Percentiles rank a stretch among this genome's conserved stretches.
These are phyloP conservation scores for Mangifera indica DNA, from an alignment of 345 rosid species.

Conservation along the genomic window DNA sequence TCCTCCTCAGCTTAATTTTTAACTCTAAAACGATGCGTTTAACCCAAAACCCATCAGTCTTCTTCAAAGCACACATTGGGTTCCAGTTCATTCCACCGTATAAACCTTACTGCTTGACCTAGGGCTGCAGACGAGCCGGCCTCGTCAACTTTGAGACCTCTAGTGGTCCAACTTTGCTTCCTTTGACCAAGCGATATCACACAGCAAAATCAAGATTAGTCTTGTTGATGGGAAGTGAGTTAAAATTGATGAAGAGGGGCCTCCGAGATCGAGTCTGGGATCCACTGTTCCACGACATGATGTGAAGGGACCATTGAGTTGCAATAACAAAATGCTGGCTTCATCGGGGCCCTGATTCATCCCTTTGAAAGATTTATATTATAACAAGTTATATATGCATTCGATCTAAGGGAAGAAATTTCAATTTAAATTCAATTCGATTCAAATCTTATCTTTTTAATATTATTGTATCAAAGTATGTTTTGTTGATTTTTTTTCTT, in stretches of 20 bases:
- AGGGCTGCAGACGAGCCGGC: too few relatives aligned
- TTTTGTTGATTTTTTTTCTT: too few relatives aligned
- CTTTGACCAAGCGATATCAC: neutral
- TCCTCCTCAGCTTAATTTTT: conserved; percentile 28
- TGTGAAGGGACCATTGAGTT: neutral
- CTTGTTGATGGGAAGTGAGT: conserved; percentile 5
- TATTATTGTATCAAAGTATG: too few relatives aligned
- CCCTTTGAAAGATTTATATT: too few relatives aligned
- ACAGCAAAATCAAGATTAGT: conserved; percentile 13
- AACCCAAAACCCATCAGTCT: neutral
- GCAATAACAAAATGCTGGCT: too few relatives aligned
- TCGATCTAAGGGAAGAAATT: too few relatives aligned
- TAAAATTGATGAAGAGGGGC: neutral
- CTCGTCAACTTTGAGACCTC: neutral
- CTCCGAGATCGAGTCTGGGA: conserved; percentile 7
- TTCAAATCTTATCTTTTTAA: too few relatives aligned
- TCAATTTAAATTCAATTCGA: too few relatives aligned
- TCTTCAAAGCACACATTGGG: neutral
- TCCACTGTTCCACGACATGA: conserved; percentile 1
- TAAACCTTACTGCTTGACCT: neutral
- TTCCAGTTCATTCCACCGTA: neutral
- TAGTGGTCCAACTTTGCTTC: neutral
- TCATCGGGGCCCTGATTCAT: too few relatives aligned
- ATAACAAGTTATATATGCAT: too few relatives aligned
- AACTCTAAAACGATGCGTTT: neutral